Base-by-base conservation (phyloP, 371 early-diverging fungal species). In the Dinochytrium kinnereticum region DNA sequence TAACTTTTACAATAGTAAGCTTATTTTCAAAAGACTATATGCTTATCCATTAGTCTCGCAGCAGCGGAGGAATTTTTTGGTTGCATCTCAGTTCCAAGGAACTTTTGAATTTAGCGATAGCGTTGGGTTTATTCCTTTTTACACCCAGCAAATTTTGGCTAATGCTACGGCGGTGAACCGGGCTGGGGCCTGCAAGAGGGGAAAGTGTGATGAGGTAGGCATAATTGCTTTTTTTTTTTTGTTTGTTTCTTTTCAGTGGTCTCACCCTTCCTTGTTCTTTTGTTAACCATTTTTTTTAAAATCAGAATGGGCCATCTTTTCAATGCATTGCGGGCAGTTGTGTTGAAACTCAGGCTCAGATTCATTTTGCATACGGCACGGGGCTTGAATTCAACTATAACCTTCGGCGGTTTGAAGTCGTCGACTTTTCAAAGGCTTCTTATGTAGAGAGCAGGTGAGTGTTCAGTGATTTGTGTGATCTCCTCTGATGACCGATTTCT, bases 371-470 rank as follows among this genome's bases (percentile, higher is more conserved):
- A 0, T 93, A 90, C 76, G 92, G 93, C 3, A 86, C 87, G 7
- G 94, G 94, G 1, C 72, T 94, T 34, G 78, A 84, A 19, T 87
- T 84, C 76, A 82, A 90, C 76, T 87, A 90, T 64, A 71, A 80
- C 0, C 64, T 67, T 0, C 85, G 84, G 0, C 33, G 66, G 7
- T 84, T 84, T 26, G 78, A 72, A 10, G 90, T 94, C 10, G 85
- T 84, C 5, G 90, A 92, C 78, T 77, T 88, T 1, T 82, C 83
- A 1, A 88, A 89, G 73, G 84, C 85, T 0, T 86, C 91, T 5
- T 94, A 90, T 90, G 86, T 89, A 10, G 89, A 91, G 78, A 91
- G 91, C 86, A 83, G 79, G 91, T 91, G 87, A 84, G 90, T 84
- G 49, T 33, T 19, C 28, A 44, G 44, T 72, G 24, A 38, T 44